Base-by-base conservation (phyloP, 179 eudicot genomes). In the Corrigiola litoralis region DNA sequence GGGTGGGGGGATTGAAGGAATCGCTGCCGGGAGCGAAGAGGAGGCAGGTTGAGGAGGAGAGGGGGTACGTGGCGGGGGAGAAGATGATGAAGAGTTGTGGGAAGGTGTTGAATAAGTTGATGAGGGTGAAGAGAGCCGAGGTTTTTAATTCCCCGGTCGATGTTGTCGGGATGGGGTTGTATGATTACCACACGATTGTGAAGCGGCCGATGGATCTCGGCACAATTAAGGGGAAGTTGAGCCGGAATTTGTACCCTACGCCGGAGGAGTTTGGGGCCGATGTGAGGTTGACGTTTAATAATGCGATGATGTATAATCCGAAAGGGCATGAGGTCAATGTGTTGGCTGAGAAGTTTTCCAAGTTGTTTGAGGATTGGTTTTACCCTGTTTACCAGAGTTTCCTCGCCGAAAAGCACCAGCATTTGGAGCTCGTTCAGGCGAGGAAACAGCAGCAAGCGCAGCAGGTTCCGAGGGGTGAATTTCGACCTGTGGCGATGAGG, bases 151-250 rank as follows among this genome's bases (percentile, higher is more conserved):
- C 44, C 5, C 96, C 96, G 0, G 96, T 89, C 0, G 87, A 89
- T 61, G 94, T 77, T 0, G 81, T 13, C 1, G 83, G 67, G 12
- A 10, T 87, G 51, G 84, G 85, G 57, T 77, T 91, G 42, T 87
- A 86, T 47, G 97, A 91, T 79, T 91, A 91, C 50, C 90, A 86
- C 42, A 73, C 67, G 48, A 87, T 91, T 14, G 70, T 91, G n/a
- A 82, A 83, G 72, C 72, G 69, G 13, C 96, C 96, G 2, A 89
- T 89, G 96, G 96, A 89, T 87, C 84, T 89, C 5, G 96, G 96
- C 0, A 85, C 96, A 6, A 86, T 89, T 5, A 89, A 83, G 38
- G 64, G 75, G 6, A 87, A 87, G 59, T 67, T 89, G 4, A 54
- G 49, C 0, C 68, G 60, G 46, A 72, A 70, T 37, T n/a, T 69